A percentile compares a stretch with the other conserved stretches of the same genome.
phyloP scores from a whole-genome alignment of 257 asterid genomes.

The Scutellaria barbata region DNA sequence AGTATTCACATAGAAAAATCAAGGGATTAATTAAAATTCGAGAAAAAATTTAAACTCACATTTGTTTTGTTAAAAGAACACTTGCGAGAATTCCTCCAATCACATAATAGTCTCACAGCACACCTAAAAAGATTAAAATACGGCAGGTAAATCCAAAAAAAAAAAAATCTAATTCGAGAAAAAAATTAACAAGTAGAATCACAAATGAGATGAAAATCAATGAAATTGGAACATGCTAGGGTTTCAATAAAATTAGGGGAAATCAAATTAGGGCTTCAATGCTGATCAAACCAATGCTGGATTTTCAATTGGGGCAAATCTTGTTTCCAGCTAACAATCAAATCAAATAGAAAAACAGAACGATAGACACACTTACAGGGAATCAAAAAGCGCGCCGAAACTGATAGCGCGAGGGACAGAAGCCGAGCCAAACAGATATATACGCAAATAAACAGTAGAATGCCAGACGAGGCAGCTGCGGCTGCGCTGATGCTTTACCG shows the following conservation, averaged over 20 bases:
- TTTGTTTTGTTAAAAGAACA: no score
- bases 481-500: conserved; percentile 35
- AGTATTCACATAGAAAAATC: no score
- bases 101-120: no score
- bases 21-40: no score
- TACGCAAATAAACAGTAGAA: conserved; percentile 5
- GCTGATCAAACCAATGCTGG: conserved; percentile 22
- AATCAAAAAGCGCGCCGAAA: conserved; percentile 19
- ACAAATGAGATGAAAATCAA: conserved; percentile 23
- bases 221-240: conserved; percentile 33
- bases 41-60: no score
- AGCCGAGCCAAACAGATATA: conserved; percentile 25
- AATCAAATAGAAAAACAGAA: conserved; percentile 23
- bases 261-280: conserved; percentile 36
- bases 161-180: no score
- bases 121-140: no score
- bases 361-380: conserved; percentile 26
- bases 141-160: no score
- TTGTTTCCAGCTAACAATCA: conserved; percentile 1
- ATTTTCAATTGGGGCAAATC: conserved; percentile 33
- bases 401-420: conserved; percentile 14
- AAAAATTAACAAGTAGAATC: no score
- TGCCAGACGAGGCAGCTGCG: conserved; percentile 7
- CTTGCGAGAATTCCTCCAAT: no score
- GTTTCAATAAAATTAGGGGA: conserved; percentile 49